Evolutionary conservation across 352 stramenopile species (phyloP).

Genomic region (Phytophthora sansomeana): DNA sequence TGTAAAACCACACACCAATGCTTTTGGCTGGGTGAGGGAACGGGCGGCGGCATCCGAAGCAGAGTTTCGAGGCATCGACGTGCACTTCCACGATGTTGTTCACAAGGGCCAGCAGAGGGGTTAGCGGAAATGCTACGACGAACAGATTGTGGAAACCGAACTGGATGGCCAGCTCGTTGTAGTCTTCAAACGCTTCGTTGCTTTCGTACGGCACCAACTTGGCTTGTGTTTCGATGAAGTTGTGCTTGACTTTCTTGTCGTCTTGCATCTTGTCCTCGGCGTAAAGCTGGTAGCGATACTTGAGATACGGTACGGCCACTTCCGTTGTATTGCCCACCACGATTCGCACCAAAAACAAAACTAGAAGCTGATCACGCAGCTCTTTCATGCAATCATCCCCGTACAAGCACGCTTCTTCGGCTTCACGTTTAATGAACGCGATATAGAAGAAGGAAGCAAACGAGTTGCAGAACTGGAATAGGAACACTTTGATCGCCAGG

Average conservation of each 20-base stretch:
- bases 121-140: constrained; percentile 92
- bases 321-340: constrained; percentile 90
- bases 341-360: constrained; percentile 92
- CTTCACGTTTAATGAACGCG: constrained; percentile 62
- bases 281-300: constrained; percentile 66
- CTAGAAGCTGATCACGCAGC: constrained; percentile 87
- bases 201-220: constrained; percentile 76
- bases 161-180: constrained; percentile 92
- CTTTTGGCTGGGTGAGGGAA: constrained; percentile 75
- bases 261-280: constrained; percentile 26
- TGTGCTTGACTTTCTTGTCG: constrained; percentile 45
- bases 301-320: constrained; percentile 82
- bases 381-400: constrained; percentile 82
- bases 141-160: constrained; percentile 96
- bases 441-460: constrained; percentile 97
- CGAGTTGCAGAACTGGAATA: constrained; percentile 98
- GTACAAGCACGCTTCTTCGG: constrained; percentile 74
- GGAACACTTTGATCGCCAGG: constrained; percentile 97
- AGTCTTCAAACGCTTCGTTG: constrained; percentile 84
- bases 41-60: constrained; percentile 68
- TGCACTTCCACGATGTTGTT: constrained; percentile 94
- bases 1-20: constrained; percentile 93
- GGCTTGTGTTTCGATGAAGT: constrained; percentile 76
- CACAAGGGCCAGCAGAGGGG: constrained; percentile 84
- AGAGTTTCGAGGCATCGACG: constrained; percentile 74